Evolutionary conservation across 495 filamentous ascomycete genomes (phyloP), one percentile per base, ranked within the genome.

Genomic region (Parathielavia appendiculata): DNA sequence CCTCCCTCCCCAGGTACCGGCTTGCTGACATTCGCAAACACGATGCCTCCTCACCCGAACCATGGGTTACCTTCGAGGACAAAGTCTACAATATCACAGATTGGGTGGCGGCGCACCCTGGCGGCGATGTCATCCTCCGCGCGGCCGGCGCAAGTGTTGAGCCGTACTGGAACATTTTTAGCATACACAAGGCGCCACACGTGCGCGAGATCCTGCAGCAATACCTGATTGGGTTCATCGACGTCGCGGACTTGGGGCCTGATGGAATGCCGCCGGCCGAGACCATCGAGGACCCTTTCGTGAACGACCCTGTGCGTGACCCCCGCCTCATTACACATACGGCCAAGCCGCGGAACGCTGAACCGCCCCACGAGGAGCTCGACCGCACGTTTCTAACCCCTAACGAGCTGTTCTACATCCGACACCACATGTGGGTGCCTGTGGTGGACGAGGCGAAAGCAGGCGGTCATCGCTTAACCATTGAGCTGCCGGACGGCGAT

Each of bases 381-480:
- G 68, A 70, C 38, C 63, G 62, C 16, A 54, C 65, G 19, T 82
- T 83, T 66, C 65, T 78, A 44, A 87, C 84, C 6, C 79, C 78
- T 0, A 79, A 75, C 17, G 65, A 71, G 10, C 58, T 81, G 6
- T 84, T 84, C 64, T 87, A 85, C 61, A 77, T 86, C 3, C 74
- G 84, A 4, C 82, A 83, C 60, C 84, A 87, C 68, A 78, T 84
- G 68, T 79, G 81, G 76, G 83, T 86, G 51, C 83, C 84, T 0
- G 70, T 73, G 46, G 65, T 81, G 1, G 68, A 71, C 14, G 47
- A 64, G 34, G 51, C 38, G 7, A 59, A 72, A 10, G 74, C 70
- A 4, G 75, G 74, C 1, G 65, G 73, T 10, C 76, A 85, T 49
- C 70, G 60, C 0, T 57, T 87, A 8, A 75, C 72, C 5, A 61